Percentiles rank a stretch among this genome's conserved stretches.
These are phyloP conservation scores for Xerocomus potaroensis DNA, from an alignment of 768 basidiomycete species.

Conservation along the genomic window DNA sequence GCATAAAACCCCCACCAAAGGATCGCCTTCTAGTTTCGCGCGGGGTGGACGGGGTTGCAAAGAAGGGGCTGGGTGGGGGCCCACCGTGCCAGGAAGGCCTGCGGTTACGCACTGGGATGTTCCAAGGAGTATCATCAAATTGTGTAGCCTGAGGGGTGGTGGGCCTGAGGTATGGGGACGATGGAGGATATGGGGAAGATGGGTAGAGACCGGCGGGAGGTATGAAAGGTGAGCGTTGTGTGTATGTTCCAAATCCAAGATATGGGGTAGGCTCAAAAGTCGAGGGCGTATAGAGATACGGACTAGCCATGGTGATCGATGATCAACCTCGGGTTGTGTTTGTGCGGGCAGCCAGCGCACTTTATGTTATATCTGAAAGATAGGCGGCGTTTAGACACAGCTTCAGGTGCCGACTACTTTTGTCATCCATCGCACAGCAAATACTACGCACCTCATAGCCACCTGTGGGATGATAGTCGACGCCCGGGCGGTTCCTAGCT, in stretches of 20 bases:
- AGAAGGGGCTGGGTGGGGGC: conserved; percentile 22
- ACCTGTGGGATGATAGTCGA: conserved; percentile 5
- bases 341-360: background rate
- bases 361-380: conserved; percentile 18
- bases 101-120: conserved; percentile 31
- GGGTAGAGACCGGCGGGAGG: conserved; percentile 36
- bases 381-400: conserved; percentile 11
- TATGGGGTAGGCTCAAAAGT: conserved; percentile 35
- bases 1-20: conserved; percentile 22
- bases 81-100: conserved; percentile 44
- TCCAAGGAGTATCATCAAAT: conserved; percentile 21
- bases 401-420: background rate
- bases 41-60: conserved; percentile 13
- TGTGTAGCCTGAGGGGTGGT: conserved; percentile 25
- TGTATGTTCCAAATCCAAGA: conserved; percentile 29
- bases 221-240: conserved; percentile 42
- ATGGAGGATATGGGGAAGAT: conserved; percentile 33
- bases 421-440: conserved; percentile 12
- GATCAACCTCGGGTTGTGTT: background rate
- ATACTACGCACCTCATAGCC: conserved; percentile 17
- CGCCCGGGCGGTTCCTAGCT: conserved; percentile 1
- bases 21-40: conserved; percentile 22
- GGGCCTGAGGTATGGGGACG: conserved; percentile 29
- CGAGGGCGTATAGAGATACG: conserved; percentile 41
- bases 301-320: conserved; percentile 33